Evolutionary conservation across 768 basidiomycete species (phyloP).

Genomic region (Xerocomellus dryophilus): DNA sequence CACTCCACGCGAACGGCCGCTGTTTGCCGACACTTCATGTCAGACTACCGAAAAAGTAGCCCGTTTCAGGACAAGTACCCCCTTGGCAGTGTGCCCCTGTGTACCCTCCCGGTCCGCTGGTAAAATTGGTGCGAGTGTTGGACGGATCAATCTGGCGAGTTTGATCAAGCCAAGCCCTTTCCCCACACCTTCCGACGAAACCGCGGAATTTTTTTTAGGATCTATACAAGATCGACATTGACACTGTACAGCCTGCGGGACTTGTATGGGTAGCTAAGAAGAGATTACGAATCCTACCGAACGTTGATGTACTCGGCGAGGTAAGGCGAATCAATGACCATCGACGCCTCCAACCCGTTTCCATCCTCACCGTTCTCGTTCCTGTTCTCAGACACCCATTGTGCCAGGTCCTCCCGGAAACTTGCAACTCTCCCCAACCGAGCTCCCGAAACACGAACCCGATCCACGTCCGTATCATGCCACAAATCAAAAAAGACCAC

Average conservation of each 20-base stretch:
- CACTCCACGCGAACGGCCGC: neutral
- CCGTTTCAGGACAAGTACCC: no score
- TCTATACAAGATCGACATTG: neutral
- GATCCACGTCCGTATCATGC: neutral
- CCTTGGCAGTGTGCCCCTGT: no score
- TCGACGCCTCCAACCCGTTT: neutral
- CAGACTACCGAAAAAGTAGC: neutral
- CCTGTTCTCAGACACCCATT: neutral
- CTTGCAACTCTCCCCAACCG: neutral
- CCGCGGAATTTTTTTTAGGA: neutral
- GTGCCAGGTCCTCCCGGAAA: neutral
- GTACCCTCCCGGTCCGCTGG: no score
- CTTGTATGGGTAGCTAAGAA: neutral
- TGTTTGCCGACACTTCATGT: neutral
- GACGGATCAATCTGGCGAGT: neutral
- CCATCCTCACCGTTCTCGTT: neutral
- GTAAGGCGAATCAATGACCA: conserved; percentile 11
- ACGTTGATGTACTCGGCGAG: conserved; percentile 10
- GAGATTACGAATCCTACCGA: neutral
- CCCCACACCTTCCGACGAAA: neutral
- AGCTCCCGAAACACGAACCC: neutral
- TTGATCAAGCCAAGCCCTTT: neutral
- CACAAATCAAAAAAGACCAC: conserved; percentile 12
- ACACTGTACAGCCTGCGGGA: neutral
- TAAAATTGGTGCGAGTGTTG: neutral